Evolutionary conservation across 495 filamentous ascomycete genomes (phyloP), one percentile per base, ranked within the genome.

Genomic region (Xylaria palmicola): DNA sequence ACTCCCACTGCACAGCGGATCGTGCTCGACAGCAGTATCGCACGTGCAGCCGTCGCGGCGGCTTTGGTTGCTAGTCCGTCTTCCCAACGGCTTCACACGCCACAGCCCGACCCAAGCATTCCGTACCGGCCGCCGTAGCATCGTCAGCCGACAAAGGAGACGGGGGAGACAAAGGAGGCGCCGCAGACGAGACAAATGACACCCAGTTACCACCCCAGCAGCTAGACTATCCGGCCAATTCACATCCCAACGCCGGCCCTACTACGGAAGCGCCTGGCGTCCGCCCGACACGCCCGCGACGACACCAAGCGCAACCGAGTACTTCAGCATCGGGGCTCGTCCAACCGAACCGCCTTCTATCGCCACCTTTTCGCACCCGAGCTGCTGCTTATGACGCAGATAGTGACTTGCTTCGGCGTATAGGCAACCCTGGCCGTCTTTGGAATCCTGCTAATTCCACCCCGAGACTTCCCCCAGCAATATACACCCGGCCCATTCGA

Each of bases 371-470:
- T 59, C 79, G 77, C 60, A 79, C 68, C 65, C 73, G 73, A 62
- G 51, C 52, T 12, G 30, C 63, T 36, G 49, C 36, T 3, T 52
- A 65, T 37, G 40, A 59, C 19, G 20, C 63, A 5, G 64, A 69
- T 40, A 68, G 66, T 37, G 72, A 70, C 34, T 68, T 75, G 20
- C 72, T 74, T 37, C 73, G 67, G 32, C 66, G 66, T 36, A 70
- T 77, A 6, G 73, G 62, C 36, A 50, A 55, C 30, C 69, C 81
- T 20, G 76, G 81, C 37, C 80, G 85, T 20, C 77, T 88, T 59
- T 86, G 84, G 83, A 88, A 88, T 64, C 85, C 85, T 29, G 81
- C 83, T 58, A 88, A 88, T 68, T 86, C 81, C 41, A 85, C 84
- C 5, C 85, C 84, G 48, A 73, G 82, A 68, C 57, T 51, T 61